phyloP scores from a whole-genome alignment of 768 basidiomycete species.

The Gloeophyllum trabeum region DNA sequence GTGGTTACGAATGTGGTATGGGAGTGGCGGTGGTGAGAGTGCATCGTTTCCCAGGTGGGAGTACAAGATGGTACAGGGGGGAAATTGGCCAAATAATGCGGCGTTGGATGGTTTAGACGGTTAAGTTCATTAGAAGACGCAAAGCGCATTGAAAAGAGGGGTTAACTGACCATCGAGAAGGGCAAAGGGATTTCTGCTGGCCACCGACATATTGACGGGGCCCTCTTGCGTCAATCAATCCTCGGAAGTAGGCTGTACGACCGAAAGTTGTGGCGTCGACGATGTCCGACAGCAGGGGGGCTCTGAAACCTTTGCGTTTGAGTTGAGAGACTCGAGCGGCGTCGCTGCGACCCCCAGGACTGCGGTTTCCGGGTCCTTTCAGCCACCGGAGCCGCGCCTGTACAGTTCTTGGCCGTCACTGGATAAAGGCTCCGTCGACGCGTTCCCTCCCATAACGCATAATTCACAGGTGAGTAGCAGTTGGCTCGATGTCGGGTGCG shows the following conservation, averaged over 20 bases:
- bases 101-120: no score
- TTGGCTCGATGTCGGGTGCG: no score
- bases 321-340: no score
- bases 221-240: slow-evolving; percentile 28
- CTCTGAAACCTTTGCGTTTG: no score
- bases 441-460: slow-evolving; percentile 34
- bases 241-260: slow-evolving; percentile 13
- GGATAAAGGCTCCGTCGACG: slow-evolving; percentile 2
- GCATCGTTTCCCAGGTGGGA: no score
- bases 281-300: no score
- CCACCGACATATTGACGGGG: slow-evolving; percentile 85
- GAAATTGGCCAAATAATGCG: no score
- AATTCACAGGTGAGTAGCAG: slow-evolving; percentile 46
- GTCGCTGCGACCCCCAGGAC: neutral
- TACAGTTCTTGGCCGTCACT: slow-evolving; percentile 9
- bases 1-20: no score
- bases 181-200: slow-evolving; percentile 79
- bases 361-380: neutral
- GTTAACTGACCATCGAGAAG: slow-evolving; percentile 60
- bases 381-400: slow-evolving; percentile 4
- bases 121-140: no score
- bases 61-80: no score
- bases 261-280: slow-evolving; percentile 6
- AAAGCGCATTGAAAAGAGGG: no score
- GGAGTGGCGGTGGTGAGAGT: no score